phyloP scores from a whole-genome alignment of 2,329 filamentous ascomycete species.

The Paraconiothyrium brasiliense region DNA sequence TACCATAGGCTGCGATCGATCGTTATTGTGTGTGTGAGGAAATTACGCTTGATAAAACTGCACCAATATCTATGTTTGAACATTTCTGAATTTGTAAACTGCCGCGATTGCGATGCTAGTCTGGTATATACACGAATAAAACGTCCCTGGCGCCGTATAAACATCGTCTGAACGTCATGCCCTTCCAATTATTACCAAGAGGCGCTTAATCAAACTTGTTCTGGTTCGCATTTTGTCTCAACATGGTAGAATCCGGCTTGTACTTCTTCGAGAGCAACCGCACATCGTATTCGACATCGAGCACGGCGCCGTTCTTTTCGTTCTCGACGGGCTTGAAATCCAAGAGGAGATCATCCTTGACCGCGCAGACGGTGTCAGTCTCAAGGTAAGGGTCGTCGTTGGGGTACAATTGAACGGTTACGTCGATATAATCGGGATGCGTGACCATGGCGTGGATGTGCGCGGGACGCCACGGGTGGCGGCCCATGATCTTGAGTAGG shows the following conservation, averaged over 20 bases:
- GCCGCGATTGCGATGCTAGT: background rate
- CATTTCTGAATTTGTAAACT: background rate
- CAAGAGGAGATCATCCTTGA: background rate
- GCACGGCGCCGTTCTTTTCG: background rate
- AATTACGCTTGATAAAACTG: background rate
- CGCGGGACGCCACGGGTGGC: conserved; percentile 68
- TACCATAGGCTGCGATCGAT: too few relatives aligned
- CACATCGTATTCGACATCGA: background rate
- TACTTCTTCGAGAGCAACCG: background rate
- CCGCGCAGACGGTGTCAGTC: conserved; percentile 1
- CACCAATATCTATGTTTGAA: background rate
- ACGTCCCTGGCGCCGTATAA: background rate
- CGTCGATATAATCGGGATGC: conserved; percentile 21
- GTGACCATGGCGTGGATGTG: conserved; percentile 59
- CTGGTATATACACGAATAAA: background rate
- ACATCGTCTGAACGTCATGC: background rate
- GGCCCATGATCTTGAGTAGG: conserved; percentile 63
- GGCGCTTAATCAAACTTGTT: background rate
- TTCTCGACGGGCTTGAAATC: background rate
- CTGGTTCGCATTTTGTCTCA: background rate
- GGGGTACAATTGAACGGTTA: background rate
- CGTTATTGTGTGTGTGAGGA: too few relatives aligned
- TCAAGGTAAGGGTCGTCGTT: background rate
- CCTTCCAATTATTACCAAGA: background rate
- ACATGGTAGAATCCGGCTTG: background rate